phyloP scores from a whole-genome alignment of 2,329 filamentous ascomycete species.

The Rhynchosporium secalis region DNA sequence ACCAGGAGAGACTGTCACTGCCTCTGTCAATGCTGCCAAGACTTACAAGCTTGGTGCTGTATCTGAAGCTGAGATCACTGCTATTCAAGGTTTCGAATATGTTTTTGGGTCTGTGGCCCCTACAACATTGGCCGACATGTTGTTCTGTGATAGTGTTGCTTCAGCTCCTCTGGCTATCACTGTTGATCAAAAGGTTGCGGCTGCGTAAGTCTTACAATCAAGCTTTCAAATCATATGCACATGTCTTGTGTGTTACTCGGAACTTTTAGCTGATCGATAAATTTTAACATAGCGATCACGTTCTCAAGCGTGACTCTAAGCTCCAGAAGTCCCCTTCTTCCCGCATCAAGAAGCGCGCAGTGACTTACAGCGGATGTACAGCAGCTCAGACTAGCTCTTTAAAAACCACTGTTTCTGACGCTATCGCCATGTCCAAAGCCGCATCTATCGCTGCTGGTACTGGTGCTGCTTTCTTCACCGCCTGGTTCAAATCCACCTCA shows the following conservation, averaged over 20 bases:
- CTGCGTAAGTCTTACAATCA: constrained; percentile 22
- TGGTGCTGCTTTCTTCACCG: constrained; percentile 28
- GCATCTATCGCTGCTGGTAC: constrained; percentile 31
- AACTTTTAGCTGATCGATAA: neutral
- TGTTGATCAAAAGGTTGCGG: constrained; percentile 29
- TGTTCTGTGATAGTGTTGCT: constrained; percentile 21
- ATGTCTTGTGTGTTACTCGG: neutral
- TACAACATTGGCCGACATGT: constrained; percentile 16
- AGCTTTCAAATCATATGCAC: neutral
- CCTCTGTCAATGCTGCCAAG: constrained; percentile 31
- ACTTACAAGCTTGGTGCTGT: constrained; percentile 30
- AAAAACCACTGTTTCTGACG: constrained; percentile 26
- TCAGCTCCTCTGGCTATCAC: constrained; percentile 29
- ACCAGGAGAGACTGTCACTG: constrained; percentile 29
- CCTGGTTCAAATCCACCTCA: constrained; percentile 32
- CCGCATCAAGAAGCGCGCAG: constrained; percentile 30
- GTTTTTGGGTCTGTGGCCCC: constrained; percentile 26
- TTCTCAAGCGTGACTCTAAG: constrained; percentile 17
- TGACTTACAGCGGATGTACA: constrained; percentile 29
- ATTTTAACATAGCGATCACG: constrained; percentile 18
- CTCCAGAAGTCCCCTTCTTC: constrained; percentile 14
- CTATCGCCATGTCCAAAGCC: constrained; percentile 27
- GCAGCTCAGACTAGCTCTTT: constrained; percentile 26
- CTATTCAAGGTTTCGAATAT: constrained; percentile 33
- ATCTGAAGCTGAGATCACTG: constrained; percentile 26